Base-by-base conservation (phyloP, 2,329 filamentous ascomycete genomes). In the Claviceps africana region DNA sequence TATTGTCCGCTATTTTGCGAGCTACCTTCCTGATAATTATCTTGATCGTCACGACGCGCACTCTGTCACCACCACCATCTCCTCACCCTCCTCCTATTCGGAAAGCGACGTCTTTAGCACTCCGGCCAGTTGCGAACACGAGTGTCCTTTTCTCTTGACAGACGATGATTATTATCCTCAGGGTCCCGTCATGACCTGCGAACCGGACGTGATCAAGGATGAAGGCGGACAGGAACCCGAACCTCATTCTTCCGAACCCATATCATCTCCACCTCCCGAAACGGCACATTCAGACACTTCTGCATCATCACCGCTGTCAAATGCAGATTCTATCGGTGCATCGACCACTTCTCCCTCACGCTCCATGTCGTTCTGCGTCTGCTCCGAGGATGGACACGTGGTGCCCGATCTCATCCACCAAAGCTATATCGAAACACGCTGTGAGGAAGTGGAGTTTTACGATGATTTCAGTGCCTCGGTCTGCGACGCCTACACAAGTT, bases 1-100 rank as follows among this genome's bases (percentile, higher is more conserved):
- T 19, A 74, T 81, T 55, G 75, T 81, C 55, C 71, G 77, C 56
- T 80, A 77, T 61, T 81, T 79, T 62, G 69, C 76, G 21, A 80
- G 76, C 47, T 81, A 81, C 56, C 72, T 81, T 8, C 77, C 78
- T 28, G 65, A 72, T 11, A 67, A 73, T 55, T 74, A 76, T 54
- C 62, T 70, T 2, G 59, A 65, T 40, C 74, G 70, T 64, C 67
- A 73, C 52, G 63, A 63, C 22, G 52, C 58, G 25, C 54, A 58
- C 51, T 65, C 66, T 53, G 62, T 65, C 50, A 47, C 11, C 9
- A 62, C 65, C 51, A 22, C 30, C 5, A 62, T 67, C 6, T 65
- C 63, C 48, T 63, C 67, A 6, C 64, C 62, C 35, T 70, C 72
- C 50, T 67, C 66, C 33, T 68, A 62, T 50, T 66, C 68, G 54